A percentile compares a stretch with the other conserved stretches of the same genome.
Conservation (phyloP, 345 rosid species). For the Garcia nutans region DNA sequence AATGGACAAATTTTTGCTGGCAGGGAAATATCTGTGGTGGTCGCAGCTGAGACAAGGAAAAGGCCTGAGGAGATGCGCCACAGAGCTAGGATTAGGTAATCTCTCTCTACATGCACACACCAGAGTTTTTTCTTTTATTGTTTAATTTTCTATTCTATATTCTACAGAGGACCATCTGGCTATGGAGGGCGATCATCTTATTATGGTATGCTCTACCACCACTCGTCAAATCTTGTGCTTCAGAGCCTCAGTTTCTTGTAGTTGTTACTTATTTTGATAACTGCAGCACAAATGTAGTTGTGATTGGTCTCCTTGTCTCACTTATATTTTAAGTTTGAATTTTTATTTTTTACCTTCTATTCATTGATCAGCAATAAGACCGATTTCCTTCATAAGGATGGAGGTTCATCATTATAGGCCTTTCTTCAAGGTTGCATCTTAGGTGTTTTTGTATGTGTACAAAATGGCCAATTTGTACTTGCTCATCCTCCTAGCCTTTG, state of each 20-base stretch:
- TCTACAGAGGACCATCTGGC: conserved; percentile 61
- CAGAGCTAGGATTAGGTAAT: conserved; percentile 61
- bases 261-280: background rate
- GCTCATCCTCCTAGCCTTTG: no score
- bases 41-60: conserved; percentile 90
- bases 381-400: background rate
- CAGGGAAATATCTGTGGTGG: conserved; percentile 82
- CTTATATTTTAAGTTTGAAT: no score
- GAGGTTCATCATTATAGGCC: background rate
- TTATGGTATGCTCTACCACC: conserved; percentile 60
- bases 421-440: background rate
- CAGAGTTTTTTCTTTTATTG: background rate
- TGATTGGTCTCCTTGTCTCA: background rate
- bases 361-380: no score
- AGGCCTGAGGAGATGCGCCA: conserved; percentile 98
- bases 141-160: conserved; percentile 10
- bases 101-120: background rate
- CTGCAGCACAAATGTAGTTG: background rate
- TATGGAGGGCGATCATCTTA: conserved; percentile 60
- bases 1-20: conserved; percentile 81
- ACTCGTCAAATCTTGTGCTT: background rate
- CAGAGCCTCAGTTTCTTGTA: background rate
- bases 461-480: no score
- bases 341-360: background rate
- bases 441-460: no score